Evolutionary conservation across 2,329 filamentous ascomycete species (phyloP), one percentile per base, ranked within the genome.

Genomic region (Trichoderma koningii): DNA sequence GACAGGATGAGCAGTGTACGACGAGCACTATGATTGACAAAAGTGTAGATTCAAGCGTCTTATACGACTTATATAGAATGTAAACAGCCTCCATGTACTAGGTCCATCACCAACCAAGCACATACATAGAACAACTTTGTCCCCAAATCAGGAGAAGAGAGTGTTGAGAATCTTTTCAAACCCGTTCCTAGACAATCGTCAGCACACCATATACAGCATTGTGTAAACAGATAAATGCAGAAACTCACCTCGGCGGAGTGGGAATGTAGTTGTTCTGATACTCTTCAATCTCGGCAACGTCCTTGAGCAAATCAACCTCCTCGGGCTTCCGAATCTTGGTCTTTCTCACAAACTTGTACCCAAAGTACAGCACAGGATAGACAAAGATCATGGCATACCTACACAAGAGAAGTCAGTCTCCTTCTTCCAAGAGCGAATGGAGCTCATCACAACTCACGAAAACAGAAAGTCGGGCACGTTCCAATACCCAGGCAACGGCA

Each of bases 361-460:
- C 85, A 3, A 89, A 48, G 73, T 85, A 93, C 2, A 94, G 77
- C 0, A 87, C 69, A 0, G 89, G 90, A 72, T 91, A 92, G 2
- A 92, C 77, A 5, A 83, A 84, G 57, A 93, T 84, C 82, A 91
- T 92, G 55, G 87, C 86, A 75, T 93, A 93, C 3, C 80, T 82
- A 10, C 1, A 44, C 42, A 17, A n/a, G n/a, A n/a, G 7, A 41
- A 2, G 23, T 63, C 26, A 66, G 64, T 23, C 21, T 23, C n/a
- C n/a, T 23, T 23, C 21, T 23, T 23, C 21, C 21, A 23, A 48
- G 15, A 19, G 3, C 45, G n/a, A 2, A 14, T 55, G 1, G 5
- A 2, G 15, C 21, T n/a, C 48, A 51, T 9, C 48, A 7, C 10
- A 23, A 78, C 82, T 79, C 70, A 87, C 76, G 87, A 89, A 75